Base-by-base conservation (phyloP, 2,329 filamentous ascomycete species). In the Teratosphaeria epicoccoides region DNA sequence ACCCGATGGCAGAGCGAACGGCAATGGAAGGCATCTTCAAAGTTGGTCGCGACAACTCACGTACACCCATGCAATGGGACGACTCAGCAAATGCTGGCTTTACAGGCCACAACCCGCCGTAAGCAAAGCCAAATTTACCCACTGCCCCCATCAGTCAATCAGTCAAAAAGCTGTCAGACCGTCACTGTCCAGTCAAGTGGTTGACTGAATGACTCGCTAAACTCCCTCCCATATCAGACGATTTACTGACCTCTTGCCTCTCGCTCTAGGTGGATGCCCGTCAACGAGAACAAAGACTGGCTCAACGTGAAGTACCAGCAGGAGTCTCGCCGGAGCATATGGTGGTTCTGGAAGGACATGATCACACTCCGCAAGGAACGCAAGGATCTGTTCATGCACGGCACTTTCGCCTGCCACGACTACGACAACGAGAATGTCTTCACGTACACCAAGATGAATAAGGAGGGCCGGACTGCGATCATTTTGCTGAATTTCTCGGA, bases 221-320 rank as follows among this genome's bases (percentile, higher is more conserved):
- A n/a, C n/a, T n/a, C n/a, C n/a, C n/a, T n/a, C n/a, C n/a, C n/a
- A n/a, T n/a, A n/a, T n/a, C n/a, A n/a, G n/a, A n/a, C n/a, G n/a
- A n/a, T n/a, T n/a, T n/a, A n/a, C n/a, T n/a, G n/a, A n/a, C n/a
- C n/a, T n/a, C n/a, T n/a, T n/a, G n/a, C n/a, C n/a, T n/a, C n/a
- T n/a, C n/a, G n/a, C n/a, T n/a, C n/a, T n/a, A n/a, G n/a, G n/a
- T 89, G 85, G 85, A 88, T 88, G 78, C 75, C 77, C 12, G 77
- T 82, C 37, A 82, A 87, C 62, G 78, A 83, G 51, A 77, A 81
- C 62, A 83, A 81, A 63, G 63, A 63, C 1, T 65, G 71, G n/a
- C 72, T 84, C 68, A 89, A 89, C 61, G 83, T 80, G 24, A 76
- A 73, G 1, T 60, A 70, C 0, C 80, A 85, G 63, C 63, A 72